Evolutionary conservation across 352 stramenopile species (phyloP).

Genomic region (Phytophthora multivora): DNA sequence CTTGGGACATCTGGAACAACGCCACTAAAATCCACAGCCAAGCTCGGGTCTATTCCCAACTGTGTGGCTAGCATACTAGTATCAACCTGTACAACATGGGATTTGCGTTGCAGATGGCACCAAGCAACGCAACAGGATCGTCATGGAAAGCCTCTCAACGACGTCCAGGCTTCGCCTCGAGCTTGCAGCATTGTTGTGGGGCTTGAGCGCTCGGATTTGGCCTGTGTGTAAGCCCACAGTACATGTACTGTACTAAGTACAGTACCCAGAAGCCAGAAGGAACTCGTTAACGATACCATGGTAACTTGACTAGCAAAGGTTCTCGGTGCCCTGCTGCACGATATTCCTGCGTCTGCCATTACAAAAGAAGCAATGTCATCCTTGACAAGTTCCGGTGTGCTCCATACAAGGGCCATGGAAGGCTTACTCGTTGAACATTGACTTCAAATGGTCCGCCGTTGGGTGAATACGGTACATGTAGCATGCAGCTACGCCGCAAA

Average conservation of each 20-base stretch:
- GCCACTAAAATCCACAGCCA: background rate
- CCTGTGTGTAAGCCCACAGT: background rate
- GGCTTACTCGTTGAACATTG: background rate
- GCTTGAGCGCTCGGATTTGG: background rate
- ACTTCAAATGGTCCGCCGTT: background rate
- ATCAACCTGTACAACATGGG: constrained; percentile 5
- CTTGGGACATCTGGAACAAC: constrained; percentile 4
- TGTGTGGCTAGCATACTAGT: constrained; percentile 1
- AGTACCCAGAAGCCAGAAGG: too few species aligned
- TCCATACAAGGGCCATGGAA: background rate
- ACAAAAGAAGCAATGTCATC: background rate
- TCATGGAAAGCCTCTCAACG: constrained; percentile 11
- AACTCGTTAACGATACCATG: background rate
- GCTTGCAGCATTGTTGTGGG: background rate
- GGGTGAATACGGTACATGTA: too few species aligned
- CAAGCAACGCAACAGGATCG: constrained; percentile 1
- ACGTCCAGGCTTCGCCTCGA: constrained; percentile 1
- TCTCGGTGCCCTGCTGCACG: background rate
- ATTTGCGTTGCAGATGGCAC: constrained; percentile 11
- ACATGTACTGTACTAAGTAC: too few species aligned
- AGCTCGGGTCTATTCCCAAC: constrained; percentile 1
- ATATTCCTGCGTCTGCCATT: too few species aligned
- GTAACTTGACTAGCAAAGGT: background rate
- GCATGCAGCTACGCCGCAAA: background rate
- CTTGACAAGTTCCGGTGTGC: background rate